Evolutionary conservation across 805 yeast species (phyloP).

Genomic region (Jamesozyma rosinii): DNA sequence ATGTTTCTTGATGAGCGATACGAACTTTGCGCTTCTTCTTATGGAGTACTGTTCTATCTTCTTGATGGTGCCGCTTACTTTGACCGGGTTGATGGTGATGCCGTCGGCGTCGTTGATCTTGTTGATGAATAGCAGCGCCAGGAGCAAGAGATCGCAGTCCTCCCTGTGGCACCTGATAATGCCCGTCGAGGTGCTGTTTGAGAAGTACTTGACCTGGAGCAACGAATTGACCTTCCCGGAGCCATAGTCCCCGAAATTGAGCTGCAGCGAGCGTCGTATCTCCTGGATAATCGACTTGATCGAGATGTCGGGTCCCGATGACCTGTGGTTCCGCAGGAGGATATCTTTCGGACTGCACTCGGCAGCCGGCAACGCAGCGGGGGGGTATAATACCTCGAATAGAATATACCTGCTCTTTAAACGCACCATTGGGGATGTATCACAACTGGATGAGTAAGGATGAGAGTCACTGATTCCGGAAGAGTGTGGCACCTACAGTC

Average conservation of each 20-base stretch:
- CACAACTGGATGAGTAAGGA: too few relatives aligned
- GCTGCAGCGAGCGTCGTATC: slow-evolving; percentile 47
- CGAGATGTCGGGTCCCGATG: slow-evolving; percentile 41
- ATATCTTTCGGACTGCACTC: slow-evolving; percentile 9
- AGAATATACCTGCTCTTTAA: slow-evolving; percentile 75
- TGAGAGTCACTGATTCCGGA: too few relatives aligned
- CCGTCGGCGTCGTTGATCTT: slow-evolving; percentile 39
- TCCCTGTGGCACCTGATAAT: slow-evolving; percentile 69
- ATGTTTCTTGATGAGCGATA: slow-evolving; percentile 11
- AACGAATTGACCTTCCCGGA: slow-evolving; percentile 53
- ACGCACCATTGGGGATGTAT: slow-evolving; percentile 93
- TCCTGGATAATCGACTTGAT: slow-evolving; percentile 43
- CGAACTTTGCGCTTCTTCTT: slow-evolving; percentile 29
- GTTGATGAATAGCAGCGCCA: slow-evolving; percentile 52
- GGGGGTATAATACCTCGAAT: slow-evolving; percentile 70
- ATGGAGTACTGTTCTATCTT: slow-evolving; percentile 71
- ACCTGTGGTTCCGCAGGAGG: slow-evolving; percentile 41
- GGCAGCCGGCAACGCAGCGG: slow-evolving; percentile 13
- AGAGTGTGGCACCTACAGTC: too few relatives aligned
- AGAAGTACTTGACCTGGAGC: slow-evolving; percentile 66
- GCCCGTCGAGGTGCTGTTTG: slow-evolving; percentile 73
- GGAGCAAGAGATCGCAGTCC: slow-evolving; percentile 51
- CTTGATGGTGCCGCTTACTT: slow-evolving; percentile 79
- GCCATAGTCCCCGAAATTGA: slow-evolving; percentile 73
- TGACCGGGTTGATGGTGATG: slow-evolving; percentile 51